Evolutionary conservation across 257 asterid species (phyloP).

Genomic region (Penstemon davidsonii): DNA sequence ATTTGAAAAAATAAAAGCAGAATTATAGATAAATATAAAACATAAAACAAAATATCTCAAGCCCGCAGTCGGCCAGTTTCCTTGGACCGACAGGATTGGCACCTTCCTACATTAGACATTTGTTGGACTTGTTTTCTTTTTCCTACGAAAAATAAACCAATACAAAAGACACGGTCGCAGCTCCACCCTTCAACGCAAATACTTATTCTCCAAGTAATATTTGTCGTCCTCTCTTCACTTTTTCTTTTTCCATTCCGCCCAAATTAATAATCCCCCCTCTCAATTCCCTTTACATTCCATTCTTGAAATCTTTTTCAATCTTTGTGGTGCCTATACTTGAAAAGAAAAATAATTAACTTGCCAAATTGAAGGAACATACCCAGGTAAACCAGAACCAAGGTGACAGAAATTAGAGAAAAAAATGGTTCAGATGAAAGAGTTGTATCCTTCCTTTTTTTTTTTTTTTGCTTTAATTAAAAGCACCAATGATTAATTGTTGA

Average conservation of each 20-base stretch:
- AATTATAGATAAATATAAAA: too few species aligned
- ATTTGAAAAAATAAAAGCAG: too few species aligned
- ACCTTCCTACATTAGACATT: too few species aligned
- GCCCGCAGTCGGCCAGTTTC: too few species aligned
- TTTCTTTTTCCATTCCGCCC: not conserved
- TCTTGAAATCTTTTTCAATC: not conserved
- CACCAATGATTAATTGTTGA: not conserved
- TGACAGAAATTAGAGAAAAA: not conserved
- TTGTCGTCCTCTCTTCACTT: not conserved
- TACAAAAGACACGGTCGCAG: too few species aligned
- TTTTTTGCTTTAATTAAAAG: not conserved
- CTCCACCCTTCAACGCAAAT: not conserved
- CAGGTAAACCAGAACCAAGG: not conserved
- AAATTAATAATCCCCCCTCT: slow-evolving; percentile 10
- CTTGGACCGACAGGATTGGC: too few species aligned
- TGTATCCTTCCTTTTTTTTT: slow-evolving; percentile 59
- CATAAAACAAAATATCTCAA: too few species aligned
- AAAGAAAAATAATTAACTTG: not conserved
- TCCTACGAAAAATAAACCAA: too few species aligned
- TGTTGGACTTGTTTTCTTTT: too few species aligned
- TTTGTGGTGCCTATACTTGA: slow-evolving; percentile 5
- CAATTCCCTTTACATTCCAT: slow-evolving; percentile 1
- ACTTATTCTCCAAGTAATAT: not conserved
- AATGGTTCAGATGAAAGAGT: slow-evolving; percentile 87
- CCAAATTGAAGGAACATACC: slow-evolving; percentile 21